Evolutionary conservation across 768 basidiomycete genomes (phyloP), one percentile per base, ranked within the genome.

Genomic region (Suillus occidentalis): DNA sequence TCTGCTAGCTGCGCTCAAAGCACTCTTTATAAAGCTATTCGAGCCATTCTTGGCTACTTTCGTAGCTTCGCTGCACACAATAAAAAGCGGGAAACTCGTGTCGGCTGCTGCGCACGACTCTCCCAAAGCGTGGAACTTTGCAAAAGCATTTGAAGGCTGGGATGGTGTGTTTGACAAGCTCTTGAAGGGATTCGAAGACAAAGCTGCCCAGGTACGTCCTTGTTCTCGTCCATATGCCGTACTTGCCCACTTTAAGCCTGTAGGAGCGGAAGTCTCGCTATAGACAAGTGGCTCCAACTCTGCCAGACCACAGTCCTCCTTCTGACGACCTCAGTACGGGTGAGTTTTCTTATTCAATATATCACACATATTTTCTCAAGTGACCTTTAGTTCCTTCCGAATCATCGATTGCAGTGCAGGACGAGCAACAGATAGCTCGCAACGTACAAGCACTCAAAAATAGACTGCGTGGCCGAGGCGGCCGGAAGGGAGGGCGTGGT

Each of bases 391-490:
- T 79, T 53, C 85, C 85, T 1, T 79, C 82, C 3, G 78, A 83
- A 66, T 78, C 83, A 9, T 71, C 82, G 25, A 85, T 87, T 49
- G 74, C 79, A 3, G 80, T 86, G 2, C 83, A 85, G 49, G 94
- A 95, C 67, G 94, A 93, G 64, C 91, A 97, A 72, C 89, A 95
- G 70, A 99, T 99, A 66, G 89, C 96, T 4, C 84, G 92, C 69
- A 97, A 96, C 72, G 92, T 97, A 1, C 90, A 95, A 69, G 93
- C 92, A 0, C 82, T 99, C 62, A 97, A 96, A 77, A 89, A 85
- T 61, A 84, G 94, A 39, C 77, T 97, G 59, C 91, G 93, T 62
- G 91, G 91, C 34, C 82, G 89, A 61, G 90, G 89, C 0, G 87
- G 86, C 3, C 79, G 87, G 65, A 83, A 87, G 63, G 82, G 84